Evolutionary conservation across 371 early-diverging fungal genomes (phyloP).

Genomic region (Mucor racemosus): DNA sequence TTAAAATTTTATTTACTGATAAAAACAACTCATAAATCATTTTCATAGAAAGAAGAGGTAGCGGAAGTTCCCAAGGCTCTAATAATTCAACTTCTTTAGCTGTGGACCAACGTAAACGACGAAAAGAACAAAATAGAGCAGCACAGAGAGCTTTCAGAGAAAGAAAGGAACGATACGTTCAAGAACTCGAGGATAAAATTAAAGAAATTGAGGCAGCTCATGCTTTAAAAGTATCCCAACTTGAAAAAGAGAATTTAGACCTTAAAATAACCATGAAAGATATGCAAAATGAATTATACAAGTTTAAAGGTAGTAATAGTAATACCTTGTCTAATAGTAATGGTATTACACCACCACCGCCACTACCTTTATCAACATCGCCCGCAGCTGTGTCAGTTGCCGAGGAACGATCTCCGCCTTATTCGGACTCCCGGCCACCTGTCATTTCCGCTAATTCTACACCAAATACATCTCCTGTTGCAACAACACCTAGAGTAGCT

Average conservation of each 20-base stretch:
- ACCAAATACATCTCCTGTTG: not conserved
- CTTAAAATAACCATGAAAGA: constrained; percentile 13
- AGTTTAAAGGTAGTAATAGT: not conserved
- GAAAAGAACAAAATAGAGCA: constrained; percentile 81
- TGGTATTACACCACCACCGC: not conserved
- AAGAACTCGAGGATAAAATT: constrained; percentile 70
- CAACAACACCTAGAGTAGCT: constrained; percentile 18
- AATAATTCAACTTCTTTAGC: not conserved
- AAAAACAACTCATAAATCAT: not conserved
- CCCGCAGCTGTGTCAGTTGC: not conserved
- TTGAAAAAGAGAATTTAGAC: constrained; percentile 39
- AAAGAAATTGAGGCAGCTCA: constrained; percentile 61
- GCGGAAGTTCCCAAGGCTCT: constrained; percentile 18
- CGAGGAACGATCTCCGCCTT: not conserved
- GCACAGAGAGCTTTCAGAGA: constrained; percentile 82
- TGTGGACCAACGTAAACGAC: constrained; percentile 51
- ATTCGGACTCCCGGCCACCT: constrained; percentile 8
- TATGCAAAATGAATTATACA: not conserved
- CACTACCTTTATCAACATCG: not conserved
- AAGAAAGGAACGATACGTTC: constrained; percentile 73
- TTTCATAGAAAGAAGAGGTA: constrained; percentile 11
- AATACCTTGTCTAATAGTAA: not conserved
- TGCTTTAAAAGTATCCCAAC: constrained; percentile 21
- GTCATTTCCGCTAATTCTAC: not conserved
- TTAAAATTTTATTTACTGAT: not conserved